Base-by-base conservation (phyloP, 495 filamentous ascomycete species). In the Hypoxylon rickii region DNA sequence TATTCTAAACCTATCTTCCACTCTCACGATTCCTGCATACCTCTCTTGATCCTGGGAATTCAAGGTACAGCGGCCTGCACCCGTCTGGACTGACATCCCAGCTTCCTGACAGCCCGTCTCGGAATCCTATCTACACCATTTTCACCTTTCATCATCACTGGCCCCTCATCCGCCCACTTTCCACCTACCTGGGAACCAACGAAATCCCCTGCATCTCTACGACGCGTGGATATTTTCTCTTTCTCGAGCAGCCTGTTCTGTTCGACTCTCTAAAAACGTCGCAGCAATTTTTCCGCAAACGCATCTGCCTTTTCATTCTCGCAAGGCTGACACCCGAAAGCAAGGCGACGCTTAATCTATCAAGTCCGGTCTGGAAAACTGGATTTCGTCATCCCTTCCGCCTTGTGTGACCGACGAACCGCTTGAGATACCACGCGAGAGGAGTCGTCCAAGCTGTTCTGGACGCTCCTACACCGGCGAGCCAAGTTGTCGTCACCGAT, bases 401-500 rank as follows among this genome's bases (percentile, higher is more conserved):
- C 58, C 44, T 57, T 42, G 46, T 54, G 48, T 39, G 24, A 55
- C 46, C 50, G 26, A 55, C 19, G 44, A 55, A 38, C 15, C 50
- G 15, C 41, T 49, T 33, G 43, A 59, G 16, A 32, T n/a, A 32
- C 7, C 37, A 44, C 45, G 44, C 41, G 18, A 50, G 50, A 57
- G 66, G 59, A 57, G 63, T 46, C 8, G 66, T 68, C 63, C 63
- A 68, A 52, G 44, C 49, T 24, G 12, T 48, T 57, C 54, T 65
- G 66, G 68, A 58, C 61, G 57, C 61, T 70, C 65, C 70, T 51
- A 21, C 51, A 58, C n/a, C 44, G 61, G 39, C 48, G 44, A 59
- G 55, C 58, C 51, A 72, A 69, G 68, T 66, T 74, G 66, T 69
- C 66, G 68, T 71, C 61, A 43, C 56, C 63, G 47, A 43, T 64